phyloP scores from a whole-genome alignment of 805 yeast genomes.

The Debaryomyces tyrocola region DNA sequence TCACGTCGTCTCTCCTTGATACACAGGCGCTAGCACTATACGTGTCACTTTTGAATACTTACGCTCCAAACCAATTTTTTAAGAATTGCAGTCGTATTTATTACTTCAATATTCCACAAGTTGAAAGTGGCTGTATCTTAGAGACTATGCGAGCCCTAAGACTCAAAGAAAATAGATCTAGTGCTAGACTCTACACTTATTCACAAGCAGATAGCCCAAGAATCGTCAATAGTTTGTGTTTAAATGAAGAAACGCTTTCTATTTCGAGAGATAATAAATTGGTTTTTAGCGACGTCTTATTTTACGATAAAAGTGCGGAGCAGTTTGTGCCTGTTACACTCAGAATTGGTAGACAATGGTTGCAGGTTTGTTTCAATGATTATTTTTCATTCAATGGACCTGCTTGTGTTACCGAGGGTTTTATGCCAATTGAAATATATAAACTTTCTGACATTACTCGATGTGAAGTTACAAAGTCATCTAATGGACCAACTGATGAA shows the following conservation, averaged over 20 bases:
- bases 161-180: slow-evolving; percentile 13
- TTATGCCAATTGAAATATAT: slow-evolving; percentile 36
- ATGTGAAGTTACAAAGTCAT: slow-evolving; percentile 32
- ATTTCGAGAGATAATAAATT: slow-evolving; percentile 39
- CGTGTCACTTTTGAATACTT: slow-evolving; percentile 34
- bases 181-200: slow-evolving; percentile 25
- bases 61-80: slow-evolving; percentile 53
- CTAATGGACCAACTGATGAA: slow-evolving; percentile 31
- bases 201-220: slow-evolving; percentile 35
- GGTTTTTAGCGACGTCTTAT: slow-evolving; percentile 35
- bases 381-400: slow-evolving; percentile 16
- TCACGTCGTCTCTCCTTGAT: slow-evolving; percentile 55
- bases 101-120: slow-evolving; percentile 49
- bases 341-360: slow-evolving; percentile 66
- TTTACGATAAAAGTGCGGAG: slow-evolving; percentile 49
- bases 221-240: slow-evolving; percentile 34
- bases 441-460: slow-evolving; percentile 31
- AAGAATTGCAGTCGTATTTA: slow-evolving; percentile 54
- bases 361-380: slow-evolving; percentile 50
- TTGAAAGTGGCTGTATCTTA: slow-evolving; percentile 19
- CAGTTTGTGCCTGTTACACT: slow-evolving; percentile 59
- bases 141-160: slow-evolving; percentile 21
- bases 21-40: slow-evolving; percentile 24
- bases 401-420: slow-evolving; percentile 23
- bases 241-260: slow-evolving; percentile 32